Evolutionary conservation across 169 alveolate genomes (phyloP).

Genomic region (Plasmodium cynomolgi): DNA sequence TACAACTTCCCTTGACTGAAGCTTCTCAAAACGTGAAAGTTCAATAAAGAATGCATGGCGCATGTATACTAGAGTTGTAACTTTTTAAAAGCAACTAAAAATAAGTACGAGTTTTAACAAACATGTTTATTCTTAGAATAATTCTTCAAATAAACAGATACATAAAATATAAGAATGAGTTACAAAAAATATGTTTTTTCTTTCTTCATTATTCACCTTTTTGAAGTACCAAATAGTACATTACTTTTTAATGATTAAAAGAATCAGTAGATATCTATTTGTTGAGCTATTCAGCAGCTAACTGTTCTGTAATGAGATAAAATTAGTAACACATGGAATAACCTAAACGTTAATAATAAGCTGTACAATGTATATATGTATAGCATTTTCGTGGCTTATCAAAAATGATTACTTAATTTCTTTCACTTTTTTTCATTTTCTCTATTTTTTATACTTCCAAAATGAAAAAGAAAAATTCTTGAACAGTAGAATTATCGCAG

Average conservation of each 20-base stretch:
- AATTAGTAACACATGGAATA: background rate
- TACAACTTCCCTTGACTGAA: background rate
- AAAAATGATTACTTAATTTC: background rate
- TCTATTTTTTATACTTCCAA: too few relatives aligned
- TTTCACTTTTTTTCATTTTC: background rate
- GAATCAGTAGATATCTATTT: background rate
- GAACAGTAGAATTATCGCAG: background rate
- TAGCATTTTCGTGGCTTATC: background rate
- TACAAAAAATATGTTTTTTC: background rate
- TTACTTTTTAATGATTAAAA: background rate
- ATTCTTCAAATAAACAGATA: background rate
- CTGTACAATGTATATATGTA: background rate
- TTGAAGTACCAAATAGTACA: background rate
- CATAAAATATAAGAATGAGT: too few relatives aligned
- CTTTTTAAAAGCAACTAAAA: background rate
- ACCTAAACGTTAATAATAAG: background rate
- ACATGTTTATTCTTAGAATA: background rate
- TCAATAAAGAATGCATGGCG: background rate
- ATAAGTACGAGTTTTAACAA: background rate
- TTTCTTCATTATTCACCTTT: background rate
- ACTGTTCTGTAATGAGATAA: background rate
- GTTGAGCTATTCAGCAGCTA: background rate
- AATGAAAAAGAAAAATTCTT: background rate
- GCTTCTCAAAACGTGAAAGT: background rate
- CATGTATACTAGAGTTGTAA: background rate